Base-by-base conservation (phyloP, 2,329 filamentous ascomycete genomes). In the Curvularia verruculosa region DNA sequence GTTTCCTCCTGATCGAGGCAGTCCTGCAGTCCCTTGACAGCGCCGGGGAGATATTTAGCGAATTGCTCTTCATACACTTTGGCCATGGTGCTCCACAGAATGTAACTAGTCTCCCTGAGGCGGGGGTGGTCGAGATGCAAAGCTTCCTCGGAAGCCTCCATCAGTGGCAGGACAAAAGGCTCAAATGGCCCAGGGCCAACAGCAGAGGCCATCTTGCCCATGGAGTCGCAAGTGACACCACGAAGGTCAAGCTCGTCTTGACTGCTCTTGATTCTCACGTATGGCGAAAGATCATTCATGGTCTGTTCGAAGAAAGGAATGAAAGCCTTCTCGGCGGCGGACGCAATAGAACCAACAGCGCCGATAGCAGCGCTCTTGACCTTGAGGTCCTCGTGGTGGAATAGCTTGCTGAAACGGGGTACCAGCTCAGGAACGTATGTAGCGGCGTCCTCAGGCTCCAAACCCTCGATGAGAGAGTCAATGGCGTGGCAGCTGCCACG, bases 61-160 rank as follows among this genome's bases (percentile, higher is more conserved):
- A 96, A 94, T 52, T 92, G 84, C 71, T 91, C 89, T 69, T 89
- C 88, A 78, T 98, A 98, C 9, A 98, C 92, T 81, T 96, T 96
- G 61, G 94, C 90, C 74, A 99, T 87, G 39, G 91, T 92, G 64
- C 91, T 92, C 94, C 95, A 99, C 52, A 99, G 84, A 61, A 98
- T 96, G 80, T 96, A 99, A 75, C 92, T 96, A 60, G 92, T 97
- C 82, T 99, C 95, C 77, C 92, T 91, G 49, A 98, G 87, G 55
- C 93, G 87, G 40, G 93, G 90, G 79, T 97, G 93, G 68, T 92
- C 93, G 2, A 99, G 87, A 67, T 89, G 83, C 2, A 98, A 84
- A 53, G 90, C 93, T 78, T 97, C 93, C 78, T 97, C 93, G 65
- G 91, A 96, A 13, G 94, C 89, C 70, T 89, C 85, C 90, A 99